Evolutionary conservation across 2,329 filamentous ascomycete genomes (phyloP).

Genomic region (Fusarium zealandicum): DNA sequence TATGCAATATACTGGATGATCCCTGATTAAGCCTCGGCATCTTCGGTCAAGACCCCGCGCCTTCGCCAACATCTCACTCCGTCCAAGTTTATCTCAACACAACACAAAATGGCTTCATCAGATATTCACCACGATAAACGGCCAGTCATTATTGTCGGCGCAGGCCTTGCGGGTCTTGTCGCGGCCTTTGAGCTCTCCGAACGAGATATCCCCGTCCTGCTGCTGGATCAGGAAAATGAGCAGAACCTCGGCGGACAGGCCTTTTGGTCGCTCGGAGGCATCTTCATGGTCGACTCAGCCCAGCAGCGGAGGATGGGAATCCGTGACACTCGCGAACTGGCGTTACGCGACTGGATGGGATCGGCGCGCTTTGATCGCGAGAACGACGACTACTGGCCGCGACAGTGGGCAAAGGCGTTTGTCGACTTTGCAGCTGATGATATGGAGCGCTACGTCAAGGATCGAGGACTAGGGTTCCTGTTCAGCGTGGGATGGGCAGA

Average conservation of each 20-base stretch:
- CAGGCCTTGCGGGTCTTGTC: constrained; percentile 65
- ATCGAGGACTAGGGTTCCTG: constrained; percentile 59
- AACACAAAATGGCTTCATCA: constrained; percentile 14
- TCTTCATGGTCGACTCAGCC: constrained; percentile 66
- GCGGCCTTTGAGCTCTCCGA: constrained; percentile 64
- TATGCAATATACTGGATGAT: not conserved
- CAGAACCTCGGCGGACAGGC: constrained; percentile 67
- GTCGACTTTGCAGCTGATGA: constrained; percentile 67
- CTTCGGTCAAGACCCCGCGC: constrained; percentile 24
- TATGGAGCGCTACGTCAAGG: constrained; percentile 65
- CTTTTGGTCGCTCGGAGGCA: constrained; percentile 69
- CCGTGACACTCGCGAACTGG: constrained; percentile 63
- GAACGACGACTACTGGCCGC: constrained; percentile 63
- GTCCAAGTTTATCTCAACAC: not conserved
- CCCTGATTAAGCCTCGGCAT: constrained; percentile 5
- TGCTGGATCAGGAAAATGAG: constrained; percentile 66
- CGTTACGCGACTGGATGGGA: constrained; percentile 65
- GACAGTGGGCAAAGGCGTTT: constrained; percentile 68
- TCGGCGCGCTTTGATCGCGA: constrained; percentile 66
- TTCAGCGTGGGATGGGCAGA: constrained; percentile 68
- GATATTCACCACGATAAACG: constrained; percentile 4
- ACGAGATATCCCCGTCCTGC: constrained; percentile 56
- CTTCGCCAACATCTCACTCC: constrained; percentile 5
- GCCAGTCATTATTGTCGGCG: constrained; percentile 64
- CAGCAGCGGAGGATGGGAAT: constrained; percentile 66